Conservation (phyloP, 371 early-diverging fungal genomes). For the Batrachochytrium dendrobatidis region DNA sequence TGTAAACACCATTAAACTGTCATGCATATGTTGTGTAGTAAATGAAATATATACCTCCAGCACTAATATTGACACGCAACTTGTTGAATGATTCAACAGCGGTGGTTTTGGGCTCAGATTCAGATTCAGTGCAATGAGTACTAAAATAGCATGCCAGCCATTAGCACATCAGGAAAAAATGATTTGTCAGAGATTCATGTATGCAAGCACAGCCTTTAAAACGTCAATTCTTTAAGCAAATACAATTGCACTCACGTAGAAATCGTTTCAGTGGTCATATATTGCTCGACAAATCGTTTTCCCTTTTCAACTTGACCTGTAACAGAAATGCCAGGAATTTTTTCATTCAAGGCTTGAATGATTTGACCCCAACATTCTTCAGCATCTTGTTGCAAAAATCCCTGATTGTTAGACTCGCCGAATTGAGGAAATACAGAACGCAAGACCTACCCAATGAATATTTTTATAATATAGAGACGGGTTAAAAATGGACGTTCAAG, state of each 20-base stretch:
- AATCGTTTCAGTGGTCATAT: slow-evolving; percentile 73
- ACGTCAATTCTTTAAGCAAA: not conserved
- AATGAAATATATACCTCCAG: slow-evolving; percentile 39
- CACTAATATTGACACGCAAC: slow-evolving; percentile 74
- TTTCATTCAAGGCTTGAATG: slow-evolving; percentile 56
- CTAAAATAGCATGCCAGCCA: no score
- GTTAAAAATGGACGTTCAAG: not conserved
- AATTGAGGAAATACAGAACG: slow-evolving; percentile 82
- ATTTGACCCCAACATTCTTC: slow-evolving; percentile 91
- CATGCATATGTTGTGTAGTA: no score
- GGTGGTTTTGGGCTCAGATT: slow-evolving; percentile 60
- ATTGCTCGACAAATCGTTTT: slow-evolving; percentile 66
- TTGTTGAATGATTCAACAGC: slow-evolving; percentile 67
- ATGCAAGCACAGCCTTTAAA: not conserved
- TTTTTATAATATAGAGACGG: slow-evolving; percentile 5
- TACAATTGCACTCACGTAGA: slow-evolving; percentile 35
- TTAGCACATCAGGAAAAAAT: not conserved
- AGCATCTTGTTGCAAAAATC: slow-evolving; percentile 91
- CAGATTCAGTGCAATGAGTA: slow-evolving; percentile 71
- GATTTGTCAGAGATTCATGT: slow-evolving; percentile 2
- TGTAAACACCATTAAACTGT: slow-evolving; percentile 3
- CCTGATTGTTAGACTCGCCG: slow-evolving; percentile 60
- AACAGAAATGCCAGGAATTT: slow-evolving; percentile 48
- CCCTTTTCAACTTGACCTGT: slow-evolving; percentile 32
- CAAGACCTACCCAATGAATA: slow-evolving; percentile 56